Conservation (phyloP, 1,284 basidiomycete genomes). For the Ustilago nuda region DNA sequence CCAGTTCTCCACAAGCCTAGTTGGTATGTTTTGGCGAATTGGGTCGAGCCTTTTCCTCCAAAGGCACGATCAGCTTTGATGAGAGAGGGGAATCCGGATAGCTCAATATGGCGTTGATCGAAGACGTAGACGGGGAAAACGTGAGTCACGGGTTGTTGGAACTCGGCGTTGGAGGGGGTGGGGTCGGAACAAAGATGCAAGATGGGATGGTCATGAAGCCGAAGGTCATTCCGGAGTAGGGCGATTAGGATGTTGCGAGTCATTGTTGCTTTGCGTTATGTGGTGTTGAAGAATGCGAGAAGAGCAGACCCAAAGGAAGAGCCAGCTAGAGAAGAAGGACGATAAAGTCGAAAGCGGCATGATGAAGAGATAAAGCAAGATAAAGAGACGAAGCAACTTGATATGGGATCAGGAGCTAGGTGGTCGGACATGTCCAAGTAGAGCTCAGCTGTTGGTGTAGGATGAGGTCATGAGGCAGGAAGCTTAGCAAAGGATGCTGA, state of each 20-base stretch:
- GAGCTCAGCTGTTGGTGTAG: background rate
- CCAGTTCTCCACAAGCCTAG: slow-evolving; percentile 56
- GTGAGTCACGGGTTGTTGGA: slow-evolving; percentile 55
- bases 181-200: slow-evolving; percentile 52
- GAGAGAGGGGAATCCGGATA: slow-evolving; percentile 51
- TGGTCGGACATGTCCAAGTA: too few species aligned
- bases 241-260: slow-evolving; percentile 51
- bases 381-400: background rate
- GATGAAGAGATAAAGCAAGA: slow-evolving; percentile 1
- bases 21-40: slow-evolving; percentile 51
- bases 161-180: slow-evolving; percentile 26
- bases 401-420: background rate
- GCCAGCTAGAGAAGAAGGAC: slow-evolving; percentile 11
- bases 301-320: background rate
- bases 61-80: slow-evolving; percentile 32
- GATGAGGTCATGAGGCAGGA: slow-evolving; percentile 36
- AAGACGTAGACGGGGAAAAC: slow-evolving; percentile 61
- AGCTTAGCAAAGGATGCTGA: background rate
- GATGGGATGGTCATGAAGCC: slow-evolving; percentile 62
- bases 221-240: slow-evolving; percentile 58
- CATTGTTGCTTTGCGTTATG: slow-evolving; percentile 10
- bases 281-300: background rate
- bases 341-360: background rate
- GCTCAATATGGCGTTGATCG: slow-evolving; percentile 56
- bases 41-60: slow-evolving; percentile 23